A percentile compares a stretch with the other conserved stretches of the same genome.
Evolutionary conservation across 2,329 filamentous ascomycete genomes (phyloP).

Genomic region (Fusarium sulawesiense): DNA sequence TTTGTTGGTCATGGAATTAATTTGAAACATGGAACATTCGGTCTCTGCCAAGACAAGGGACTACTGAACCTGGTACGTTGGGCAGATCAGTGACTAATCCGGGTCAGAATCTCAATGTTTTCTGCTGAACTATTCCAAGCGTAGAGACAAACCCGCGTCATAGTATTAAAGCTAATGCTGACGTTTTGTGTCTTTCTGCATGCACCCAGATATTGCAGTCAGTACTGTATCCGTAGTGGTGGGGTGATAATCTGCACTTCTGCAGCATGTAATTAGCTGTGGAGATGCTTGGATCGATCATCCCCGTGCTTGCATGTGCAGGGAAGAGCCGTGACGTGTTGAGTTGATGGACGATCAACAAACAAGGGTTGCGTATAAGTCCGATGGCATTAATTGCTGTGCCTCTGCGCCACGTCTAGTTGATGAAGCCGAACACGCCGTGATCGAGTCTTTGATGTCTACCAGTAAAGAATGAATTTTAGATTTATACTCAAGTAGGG

Average conservation of each 20-base stretch:
- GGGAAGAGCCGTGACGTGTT: slow-evolving; percentile 10
- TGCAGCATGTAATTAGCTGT: slow-evolving; percentile 38
- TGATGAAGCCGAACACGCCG: too few relatives aligned
- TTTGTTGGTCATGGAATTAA: slow-evolving; percentile 21
- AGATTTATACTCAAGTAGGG: neutral
- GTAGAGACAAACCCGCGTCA: slow-evolving; percentile 23
- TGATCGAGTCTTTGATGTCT: neutral
- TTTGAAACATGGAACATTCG: slow-evolving; percentile 36
- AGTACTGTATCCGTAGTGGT: slow-evolving; percentile 13
- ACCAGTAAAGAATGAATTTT: neutral
- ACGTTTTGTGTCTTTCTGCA: slow-evolving; percentile 10
- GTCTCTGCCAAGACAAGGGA: slow-evolving; percentile 12
- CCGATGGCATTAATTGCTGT: neutral
- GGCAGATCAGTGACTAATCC: slow-evolving; percentile 19
- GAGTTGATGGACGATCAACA: slow-evolving; percentile 25
- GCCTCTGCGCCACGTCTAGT: neutral
- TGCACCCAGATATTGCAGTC: slow-evolving; percentile 31
- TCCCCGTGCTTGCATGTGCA: slow-evolving; percentile 17
- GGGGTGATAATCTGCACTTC: slow-evolving; percentile 16
- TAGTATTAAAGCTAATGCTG: neutral
- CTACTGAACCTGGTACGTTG: slow-evolving; percentile 6
- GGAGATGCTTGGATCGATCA: slow-evolving; percentile 37
- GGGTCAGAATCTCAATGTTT: neutral
- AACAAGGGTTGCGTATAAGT: slow-evolving; percentile 22
- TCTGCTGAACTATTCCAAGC: slow-evolving; percentile 19